Conservation (phyloP, 2,329 filamentous ascomycete genomes). For the Knoxdaviesia capensis region DNA sequence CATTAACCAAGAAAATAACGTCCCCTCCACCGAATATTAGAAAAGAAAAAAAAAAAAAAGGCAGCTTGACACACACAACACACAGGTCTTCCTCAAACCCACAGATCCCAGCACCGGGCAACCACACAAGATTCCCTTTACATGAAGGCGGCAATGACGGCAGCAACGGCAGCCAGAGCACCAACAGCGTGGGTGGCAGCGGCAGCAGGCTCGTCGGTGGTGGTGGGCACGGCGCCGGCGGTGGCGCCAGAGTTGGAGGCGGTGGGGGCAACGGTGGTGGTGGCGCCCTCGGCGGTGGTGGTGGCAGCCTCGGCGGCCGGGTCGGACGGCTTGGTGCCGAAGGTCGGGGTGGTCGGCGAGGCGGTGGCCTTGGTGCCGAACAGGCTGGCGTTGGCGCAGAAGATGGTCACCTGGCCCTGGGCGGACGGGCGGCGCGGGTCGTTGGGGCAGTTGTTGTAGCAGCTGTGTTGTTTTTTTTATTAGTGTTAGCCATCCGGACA, state of each 20-base stretch:
- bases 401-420: constrained; percentile 18
- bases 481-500: background rate
- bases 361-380: constrained; percentile 16
- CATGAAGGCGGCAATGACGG: constrained; percentile 16
- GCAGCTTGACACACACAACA: background rate
- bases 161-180: constrained; percentile 16
- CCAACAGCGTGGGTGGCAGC: constrained; percentile 13
- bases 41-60: background rate
- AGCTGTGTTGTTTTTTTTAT: constrained; percentile 13
- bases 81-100: background rate
- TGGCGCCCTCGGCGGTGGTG: constrained; percentile 6
- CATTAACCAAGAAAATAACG: background rate
- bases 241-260: constrained; percentile 6
- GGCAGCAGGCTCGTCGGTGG: constrained; percentile 11
- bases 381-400: constrained; percentile 24
- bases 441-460: constrained; percentile 36
- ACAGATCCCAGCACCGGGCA: no score
- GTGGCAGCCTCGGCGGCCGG: constrained; percentile 7
- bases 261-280: constrained; percentile 6
- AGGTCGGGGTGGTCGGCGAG: constrained; percentile 7
- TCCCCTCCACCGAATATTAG: background rate
- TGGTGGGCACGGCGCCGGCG: constrained; percentile 6
- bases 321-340: constrained; percentile 6
- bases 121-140: constrained; percentile 7
- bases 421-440: constrained; percentile 17